Percentiles rank a stretch among this genome's conserved stretches.
These are phyloP conservation scores for Penicillium oxalicum DNA, from an alignment of 2,329 filamentous ascomycete genomes.

Conservation along the genomic window DNA sequence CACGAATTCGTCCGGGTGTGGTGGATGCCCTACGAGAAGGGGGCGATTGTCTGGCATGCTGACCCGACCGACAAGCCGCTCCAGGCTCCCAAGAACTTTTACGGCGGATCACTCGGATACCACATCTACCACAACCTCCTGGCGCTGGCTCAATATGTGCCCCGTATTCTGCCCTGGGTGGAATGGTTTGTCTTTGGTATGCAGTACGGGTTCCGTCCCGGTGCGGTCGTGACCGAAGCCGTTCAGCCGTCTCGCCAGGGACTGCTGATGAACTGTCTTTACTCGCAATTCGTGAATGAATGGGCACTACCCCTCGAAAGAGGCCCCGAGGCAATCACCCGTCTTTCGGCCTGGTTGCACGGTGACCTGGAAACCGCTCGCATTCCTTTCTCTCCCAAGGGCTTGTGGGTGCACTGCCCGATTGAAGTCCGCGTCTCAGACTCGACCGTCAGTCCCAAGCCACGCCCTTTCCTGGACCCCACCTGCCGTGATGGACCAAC, in stretches of 20 bases:
- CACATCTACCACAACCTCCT: slow-evolving; percentile 89
- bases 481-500: slow-evolving; percentile 64
- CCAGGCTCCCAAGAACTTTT: slow-evolving; percentile 61
- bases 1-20: slow-evolving; percentile 89
- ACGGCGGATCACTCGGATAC: slow-evolving; percentile 75
- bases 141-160: slow-evolving; percentile 69
- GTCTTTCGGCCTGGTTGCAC: slow-evolving; percentile 82
- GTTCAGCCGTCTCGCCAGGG: slow-evolving; percentile 75
- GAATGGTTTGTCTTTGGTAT: slow-evolving; percentile 97
- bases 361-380: slow-evolving; percentile 62
- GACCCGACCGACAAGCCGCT: slow-evolving; percentile 63
- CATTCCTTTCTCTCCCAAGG: slow-evolving; percentile 76
- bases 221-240: slow-evolving; percentile 62
- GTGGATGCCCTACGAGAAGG: slow-evolving; percentile 92
- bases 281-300: slow-evolving; percentile 97
- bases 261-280: slow-evolving; percentile 92
- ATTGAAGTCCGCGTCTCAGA: slow-evolving; percentile 85
- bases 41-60: slow-evolving; percentile 86
- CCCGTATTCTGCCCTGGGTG: slow-evolving; percentile 74
- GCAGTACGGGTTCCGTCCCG: slow-evolving; percentile 80
- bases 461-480: slow-evolving; percentile 66
- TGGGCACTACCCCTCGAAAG: slow-evolving; percentile 86
- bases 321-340: slow-evolving; percentile 77
- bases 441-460: slow-evolving; percentile 48
- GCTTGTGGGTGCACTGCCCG: slow-evolving; percentile 79